Base-by-base conservation (phyloP, 2,329 filamentous ascomycete species). In the Stylonectria norvegica region DNA sequence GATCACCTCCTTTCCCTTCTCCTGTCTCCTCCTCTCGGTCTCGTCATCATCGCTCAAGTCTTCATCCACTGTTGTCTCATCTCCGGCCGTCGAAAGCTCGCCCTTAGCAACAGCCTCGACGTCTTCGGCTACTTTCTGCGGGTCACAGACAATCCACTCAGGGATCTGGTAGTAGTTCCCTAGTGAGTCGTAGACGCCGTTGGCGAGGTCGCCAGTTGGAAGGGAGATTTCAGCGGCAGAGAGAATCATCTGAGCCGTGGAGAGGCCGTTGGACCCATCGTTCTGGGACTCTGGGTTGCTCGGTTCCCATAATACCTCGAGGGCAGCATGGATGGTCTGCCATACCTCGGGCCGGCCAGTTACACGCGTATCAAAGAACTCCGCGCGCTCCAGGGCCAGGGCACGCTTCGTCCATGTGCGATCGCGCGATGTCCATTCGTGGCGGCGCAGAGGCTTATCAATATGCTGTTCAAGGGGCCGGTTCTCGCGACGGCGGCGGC, bases 311-410 rank as follows among this genome's bases (percentile, higher is more conserved):
- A 95, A 62, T 5, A 86, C 68, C 45, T 85, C 77, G 14, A 89
- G 72, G 0, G 83, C 85, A 1, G 80, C 70, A 32, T 76, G 75
- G 11, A 96, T 64, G 1, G 86, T 83, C 52, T 79, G 79, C 91
- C 91, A 97, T 18, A 93, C 76, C 63, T 95, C 87, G 4, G 75
- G 57, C 4, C 80, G 75, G 2, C 89, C 89, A 0, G 85, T 86
- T 12, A 94, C 87, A 33, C 89, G 73, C 2, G 90, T 96, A 46
- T 96, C 89, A 64, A 95, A 97, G 71, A 94, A 96, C 47, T 89
- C 89, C 34, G 68, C 69, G 34, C 91, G 78, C 66, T 95, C 87
- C 20, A 73, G 73, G 43, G 81, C 78, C 2, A 95, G 70, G 38
- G 83, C 70, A 12, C 66, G 59, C n/a, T 76, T 79, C 1, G 86